Percentiles rank a stretch among this genome's conserved stretches.
Evolutionary conservation across 2,329 filamentous ascomycete genomes (phyloP).

Genomic region (Malbranchea zuffiana): DNA sequence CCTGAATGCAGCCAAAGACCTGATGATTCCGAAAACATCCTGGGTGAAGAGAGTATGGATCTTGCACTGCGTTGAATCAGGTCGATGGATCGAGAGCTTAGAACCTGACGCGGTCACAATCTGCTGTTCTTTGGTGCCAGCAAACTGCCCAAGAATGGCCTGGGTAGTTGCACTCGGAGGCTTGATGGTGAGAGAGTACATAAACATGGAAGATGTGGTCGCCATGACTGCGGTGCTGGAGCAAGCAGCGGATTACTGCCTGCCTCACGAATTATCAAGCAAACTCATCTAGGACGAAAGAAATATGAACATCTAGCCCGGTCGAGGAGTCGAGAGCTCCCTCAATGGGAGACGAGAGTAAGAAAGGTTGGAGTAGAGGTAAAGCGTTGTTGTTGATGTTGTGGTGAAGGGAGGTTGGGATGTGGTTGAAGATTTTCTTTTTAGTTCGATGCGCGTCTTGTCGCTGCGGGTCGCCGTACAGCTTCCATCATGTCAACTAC

Average conservation of each 20-base stretch:
- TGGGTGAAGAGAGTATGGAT: conserved; percentile 78
- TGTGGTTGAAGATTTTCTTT: conserved; percentile 7
- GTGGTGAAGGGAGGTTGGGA: neutral
- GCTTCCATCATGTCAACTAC: neutral
- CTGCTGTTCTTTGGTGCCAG: conserved; percentile 93
- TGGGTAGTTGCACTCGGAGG: conserved; percentile 80
- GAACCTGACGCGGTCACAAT: conserved; percentile 91
- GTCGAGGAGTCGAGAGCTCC: no score
- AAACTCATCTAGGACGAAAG: conserved; percentile 3
- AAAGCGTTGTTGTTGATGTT: conserved; percentile 3
- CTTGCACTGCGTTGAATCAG: conserved; percentile 75
- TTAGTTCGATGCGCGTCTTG: conserved; percentile 11
- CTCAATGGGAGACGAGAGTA: no score
- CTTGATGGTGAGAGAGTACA: conserved; percentile 95
- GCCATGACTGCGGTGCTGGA: conserved; percentile 55
- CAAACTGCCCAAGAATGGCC: conserved; percentile 88
- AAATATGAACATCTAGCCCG: no score
- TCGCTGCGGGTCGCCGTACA: conserved; percentile 2
- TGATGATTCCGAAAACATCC: conserved; percentile 92
- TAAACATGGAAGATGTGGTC: conserved; percentile 95
- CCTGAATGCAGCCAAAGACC: conserved; percentile 76
- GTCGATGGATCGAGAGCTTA: conserved; percentile 73
- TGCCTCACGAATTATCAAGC: conserved; percentile 3
- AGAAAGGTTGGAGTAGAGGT: neutral
- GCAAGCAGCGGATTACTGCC: conserved; percentile 13